Percentiles rank a stretch among this genome's conserved stretches.
Evolutionary conservation across 805 yeast genomes (phyloP).

Genomic region (Sungouiella thailandica): DNA sequence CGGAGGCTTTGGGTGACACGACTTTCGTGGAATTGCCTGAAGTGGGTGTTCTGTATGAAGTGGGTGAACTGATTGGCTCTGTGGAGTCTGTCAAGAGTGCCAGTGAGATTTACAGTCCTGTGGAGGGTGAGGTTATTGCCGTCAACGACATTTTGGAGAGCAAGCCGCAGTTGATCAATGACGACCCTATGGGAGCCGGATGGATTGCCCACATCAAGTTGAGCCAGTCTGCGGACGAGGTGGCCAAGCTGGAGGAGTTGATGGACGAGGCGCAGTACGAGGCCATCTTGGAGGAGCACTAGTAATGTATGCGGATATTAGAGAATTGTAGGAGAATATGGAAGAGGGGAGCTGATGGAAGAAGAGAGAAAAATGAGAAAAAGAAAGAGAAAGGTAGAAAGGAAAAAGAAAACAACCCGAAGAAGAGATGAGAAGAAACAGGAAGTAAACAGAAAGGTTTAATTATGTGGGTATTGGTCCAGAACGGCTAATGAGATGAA

Average conservation of each 20-base stretch:
- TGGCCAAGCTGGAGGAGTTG: slow-evolving; percentile 39
- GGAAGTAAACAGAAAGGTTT: no score
- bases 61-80: slow-evolving; percentile 84
- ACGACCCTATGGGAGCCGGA: slow-evolving; percentile 90
- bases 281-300: slow-evolving; percentile 47
- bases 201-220: slow-evolving; percentile 83
- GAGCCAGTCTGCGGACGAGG: slow-evolving; percentile 28
- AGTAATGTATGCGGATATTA: slow-evolving; percentile 2
- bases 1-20: slow-evolving; percentile 95
- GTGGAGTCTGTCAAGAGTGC: slow-evolving; percentile 95
- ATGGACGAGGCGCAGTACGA: slow-evolving; percentile 54
- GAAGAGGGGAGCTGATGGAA: neutral
- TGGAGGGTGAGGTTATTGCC: slow-evolving; percentile 69
- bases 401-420: no score
- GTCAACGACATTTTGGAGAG: slow-evolving; percentile 63
- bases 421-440: no score
- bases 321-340: neutral
- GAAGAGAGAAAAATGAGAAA: no score
- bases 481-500: no score
- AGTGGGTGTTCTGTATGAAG: slow-evolving; percentile 52
- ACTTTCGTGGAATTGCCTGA: slow-evolving; percentile 90
- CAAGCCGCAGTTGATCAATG: slow-evolving; percentile 73
- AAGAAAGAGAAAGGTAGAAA: no score
- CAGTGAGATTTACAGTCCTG: slow-evolving; percentile 86
- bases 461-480: no score